Conservation (phyloP, 768 basidiomycete species). For the Asterophora lycoperdoides region DNA sequence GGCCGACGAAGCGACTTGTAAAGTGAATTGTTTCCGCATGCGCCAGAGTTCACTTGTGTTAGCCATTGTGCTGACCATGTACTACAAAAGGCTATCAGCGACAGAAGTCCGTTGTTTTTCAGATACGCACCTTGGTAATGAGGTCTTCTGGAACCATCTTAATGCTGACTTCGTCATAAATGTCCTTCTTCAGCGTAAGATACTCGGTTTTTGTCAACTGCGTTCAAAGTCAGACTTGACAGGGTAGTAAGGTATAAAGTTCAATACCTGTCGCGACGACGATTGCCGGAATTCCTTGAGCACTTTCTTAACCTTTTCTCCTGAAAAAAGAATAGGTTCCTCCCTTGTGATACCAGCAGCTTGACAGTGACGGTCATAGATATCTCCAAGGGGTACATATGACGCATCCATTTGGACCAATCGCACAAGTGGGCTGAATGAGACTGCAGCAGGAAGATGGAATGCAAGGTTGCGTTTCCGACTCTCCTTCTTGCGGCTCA, state of each 20-base stretch:
- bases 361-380: conserved; percentile 88
- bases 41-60: conserved; percentile 87
- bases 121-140: conserved; percentile 63
- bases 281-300: conserved; percentile 55
- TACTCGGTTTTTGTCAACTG: conserved; percentile 65
- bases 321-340: conserved; percentile 81
- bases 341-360: conserved; percentile 73
- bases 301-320: conserved; percentile 77
- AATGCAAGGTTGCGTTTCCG: conserved; percentile 89
- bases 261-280: conserved; percentile 40
- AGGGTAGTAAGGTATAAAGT: background rate
- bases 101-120: background rate
- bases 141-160: conserved; percentile 92
- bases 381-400: conserved; percentile 86
- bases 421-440: conserved; percentile 78
- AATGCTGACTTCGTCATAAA: conserved; percentile 79
- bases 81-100: conserved; percentile 45
- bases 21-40: conserved; percentile 94
- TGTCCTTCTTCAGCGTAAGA: conserved; percentile 71
- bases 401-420: conserved; percentile 90
- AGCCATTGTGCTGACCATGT: conserved; percentile 84
- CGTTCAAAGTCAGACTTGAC: conserved; percentile 1
- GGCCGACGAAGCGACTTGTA: conserved; percentile 81
- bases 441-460: conserved; percentile 85
- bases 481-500: conserved; percentile 86